Conservation (phyloP, 352 stramenopile genomes). For the Paralagenidium karlingii region DNA sequence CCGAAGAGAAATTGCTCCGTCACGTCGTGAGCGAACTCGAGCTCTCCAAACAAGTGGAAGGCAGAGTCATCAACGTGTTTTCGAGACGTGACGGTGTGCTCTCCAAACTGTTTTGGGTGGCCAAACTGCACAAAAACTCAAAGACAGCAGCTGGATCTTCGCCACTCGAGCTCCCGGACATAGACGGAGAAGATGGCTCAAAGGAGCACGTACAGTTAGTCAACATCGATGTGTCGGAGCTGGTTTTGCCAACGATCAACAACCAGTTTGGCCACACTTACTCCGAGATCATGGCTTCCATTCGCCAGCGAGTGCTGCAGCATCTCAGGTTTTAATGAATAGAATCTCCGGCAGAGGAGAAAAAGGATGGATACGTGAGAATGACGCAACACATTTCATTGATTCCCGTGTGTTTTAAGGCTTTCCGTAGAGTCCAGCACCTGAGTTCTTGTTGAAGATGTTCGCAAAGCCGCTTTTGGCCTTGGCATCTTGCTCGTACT, state of each 20-base stretch:
- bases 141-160: slow-evolving; percentile 39
- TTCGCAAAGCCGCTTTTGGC: slow-evolving; percentile 47
- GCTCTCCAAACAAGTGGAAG: slow-evolving; percentile 4
- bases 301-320: slow-evolving; percentile 28
- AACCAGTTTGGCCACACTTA: slow-evolving; percentile 80
- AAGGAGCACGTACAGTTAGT: no score
- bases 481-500: slow-evolving; percentile 40
- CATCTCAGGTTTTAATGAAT: slow-evolving; percentile 13
- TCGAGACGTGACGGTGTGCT: slow-evolving; percentile 60
- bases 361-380: not conserved
- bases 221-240: slow-evolving; percentile 63
- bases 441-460: slow-evolving; percentile 56
- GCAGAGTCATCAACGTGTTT: slow-evolving; percentile 71
- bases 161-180: slow-evolving; percentile 10
- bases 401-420: not conserved
- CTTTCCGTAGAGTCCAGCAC: slow-evolving; percentile 4
- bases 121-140: slow-evolving; percentile 29
- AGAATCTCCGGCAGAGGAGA: not conserved
- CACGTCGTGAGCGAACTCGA: slow-evolving; percentile 22
- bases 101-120: slow-evolving; percentile 58
- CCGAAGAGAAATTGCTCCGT: slow-evolving; percentile 16
- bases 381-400: not conserved
- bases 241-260: slow-evolving; percentile 34
- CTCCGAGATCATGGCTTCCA: slow-evolving; percentile 44
- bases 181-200: slow-evolving; percentile 5